A percentile compares a stretch with the other conserved stretches of the same genome.
Conservation (phyloP, 2,329 filamentous ascomycete species). For the Arthrobotrys sphaeroides region DNA sequence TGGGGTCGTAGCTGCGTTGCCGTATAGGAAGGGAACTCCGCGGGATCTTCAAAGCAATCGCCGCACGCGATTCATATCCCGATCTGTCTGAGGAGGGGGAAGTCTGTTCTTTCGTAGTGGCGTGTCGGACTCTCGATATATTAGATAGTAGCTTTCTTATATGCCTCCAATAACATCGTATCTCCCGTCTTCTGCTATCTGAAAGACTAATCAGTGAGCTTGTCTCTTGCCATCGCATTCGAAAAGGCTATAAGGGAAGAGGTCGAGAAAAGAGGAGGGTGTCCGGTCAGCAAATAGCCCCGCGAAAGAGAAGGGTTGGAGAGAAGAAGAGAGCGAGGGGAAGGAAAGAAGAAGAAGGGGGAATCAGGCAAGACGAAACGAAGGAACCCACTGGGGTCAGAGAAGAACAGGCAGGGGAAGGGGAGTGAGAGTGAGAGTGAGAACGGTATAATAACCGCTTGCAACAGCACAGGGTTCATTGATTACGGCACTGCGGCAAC, state of each 20-base stretch:
- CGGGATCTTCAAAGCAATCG: background rate
- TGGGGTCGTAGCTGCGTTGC: conserved; percentile 10
- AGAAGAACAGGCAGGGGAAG: background rate
- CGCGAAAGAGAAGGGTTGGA: background rate
- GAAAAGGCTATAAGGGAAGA: conserved; percentile 30
- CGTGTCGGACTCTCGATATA: conserved; percentile 46
- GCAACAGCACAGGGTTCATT: too few relatives aligned
- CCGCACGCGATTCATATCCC: conserved; percentile 8
- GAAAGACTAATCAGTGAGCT: conserved; percentile 55
- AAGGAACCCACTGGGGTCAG: background rate
- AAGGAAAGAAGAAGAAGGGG: background rate
- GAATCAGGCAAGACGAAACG: background rate
- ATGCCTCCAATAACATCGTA: conserved; percentile 54
- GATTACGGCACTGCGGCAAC: background rate
- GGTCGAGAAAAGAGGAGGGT: conserved; percentile 15
- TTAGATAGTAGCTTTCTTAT: conserved; percentile 54
- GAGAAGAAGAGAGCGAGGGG: background rate
- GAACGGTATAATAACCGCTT: too few relatives aligned
- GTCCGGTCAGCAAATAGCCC: background rate
- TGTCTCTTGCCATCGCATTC: conserved; percentile 33
- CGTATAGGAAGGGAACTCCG: conserved; percentile 4
- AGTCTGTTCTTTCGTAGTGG: conserved; percentile 46
- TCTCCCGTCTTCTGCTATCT: conserved; percentile 48
- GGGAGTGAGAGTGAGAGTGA: too few relatives aligned
- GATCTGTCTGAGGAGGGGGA: conserved; percentile 24